Evolutionary conservation across 2,329 filamentous ascomycete species (phyloP), one percentile per base, ranked within the genome.

Genomic region (Ceratocystis harringtonii): DNA sequence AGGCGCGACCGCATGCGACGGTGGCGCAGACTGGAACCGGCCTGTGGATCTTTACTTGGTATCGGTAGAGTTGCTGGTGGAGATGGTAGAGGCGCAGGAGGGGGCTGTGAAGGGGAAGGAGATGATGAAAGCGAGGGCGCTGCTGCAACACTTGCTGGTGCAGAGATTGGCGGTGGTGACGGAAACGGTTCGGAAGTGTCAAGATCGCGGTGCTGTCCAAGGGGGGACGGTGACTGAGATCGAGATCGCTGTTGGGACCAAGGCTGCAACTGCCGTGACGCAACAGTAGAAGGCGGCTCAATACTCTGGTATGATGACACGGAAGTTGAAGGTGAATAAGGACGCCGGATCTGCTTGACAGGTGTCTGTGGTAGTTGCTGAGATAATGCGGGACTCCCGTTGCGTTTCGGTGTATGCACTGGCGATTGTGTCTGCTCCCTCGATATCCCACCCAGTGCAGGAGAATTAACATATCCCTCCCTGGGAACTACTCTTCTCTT

Each of bases 271-370:
- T 57, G 65, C 19, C 36, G 25, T 48, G 55, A 32, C 55, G 36
- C 41, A 25, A 22, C 28, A 28, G 50, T 22, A 17, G 50, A 19
- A 55, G 50, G 50, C 19, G 36, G 58, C 30, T 58, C 45, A 22
- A 64, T 50, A 6, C 61, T 28, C 22, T 30, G 50, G 5, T 55
- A 15, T 12, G 50, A 55, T 5, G 6, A 22, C 8, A 55, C 25
- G 3, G 50, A 55, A 15, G 25, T 28, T 25, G 50, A 41, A 8
- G 62, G 62, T 22, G 63, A 64, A 60, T 62, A 67, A 25, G 66
- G 62, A 25, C 32, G 62, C 15, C 62, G 65, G 36, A 64, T 62
- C 30, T 68, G 65, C 25, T 66, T 63, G 55, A 68, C 32, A 15
- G 64, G 64, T 17, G 52, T 64, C 48, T 66, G 52, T 1, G 64